A percentile compares a stretch with the other conserved stretches of the same genome.
phyloP scores from a whole-genome alignment of 805 yeast genomes.

The Candida andamanensis region DNA sequence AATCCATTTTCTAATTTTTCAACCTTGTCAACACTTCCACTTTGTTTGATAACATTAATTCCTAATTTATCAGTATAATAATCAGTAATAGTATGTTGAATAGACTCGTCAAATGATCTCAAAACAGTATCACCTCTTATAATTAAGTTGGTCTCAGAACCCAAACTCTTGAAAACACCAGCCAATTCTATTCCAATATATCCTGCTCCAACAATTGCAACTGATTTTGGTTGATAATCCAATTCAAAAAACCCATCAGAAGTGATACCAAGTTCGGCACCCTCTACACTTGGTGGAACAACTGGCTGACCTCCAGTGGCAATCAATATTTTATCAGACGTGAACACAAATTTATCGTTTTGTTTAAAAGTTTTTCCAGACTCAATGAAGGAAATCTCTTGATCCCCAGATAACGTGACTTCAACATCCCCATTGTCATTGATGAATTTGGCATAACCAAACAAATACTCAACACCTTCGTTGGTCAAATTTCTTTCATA shows the following conservation, averaged over 20 bases:
- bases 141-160: conserved; percentile 78
- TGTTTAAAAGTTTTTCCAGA: conserved; percentile 28
- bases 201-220: conserved; percentile 96
- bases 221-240: conserved; percentile 79
- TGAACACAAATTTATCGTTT: conserved; percentile 53
- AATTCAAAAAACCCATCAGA: conserved; percentile 90
- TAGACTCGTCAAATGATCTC: conserved; percentile 79
- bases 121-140: conserved; percentile 89
- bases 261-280: conserved; percentile 76
- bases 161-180: conserved; percentile 88
- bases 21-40: conserved; percentile 39
- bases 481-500: conserved; percentile 81
- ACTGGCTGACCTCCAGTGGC: conserved; percentile 93
- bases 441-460: conserved; percentile 80
- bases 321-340: conserved; percentile 79
- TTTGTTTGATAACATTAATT: conserved; percentile 67
- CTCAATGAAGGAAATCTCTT: conserved; percentile 31
- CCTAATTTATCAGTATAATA: conserved; percentile 74
- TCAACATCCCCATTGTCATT: conserved; percentile 65
- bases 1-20: conserved; percentile 29
- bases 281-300: conserved; percentile 65
- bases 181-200: conserved; percentile 95
- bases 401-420: conserved; percentile 50
- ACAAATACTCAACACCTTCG: conserved; percentile 83
- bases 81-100: conserved; percentile 75